Evolutionary conservation across 2,329 filamentous ascomycete genomes (phyloP).

Genomic region (Leptographium flavum): DNA sequence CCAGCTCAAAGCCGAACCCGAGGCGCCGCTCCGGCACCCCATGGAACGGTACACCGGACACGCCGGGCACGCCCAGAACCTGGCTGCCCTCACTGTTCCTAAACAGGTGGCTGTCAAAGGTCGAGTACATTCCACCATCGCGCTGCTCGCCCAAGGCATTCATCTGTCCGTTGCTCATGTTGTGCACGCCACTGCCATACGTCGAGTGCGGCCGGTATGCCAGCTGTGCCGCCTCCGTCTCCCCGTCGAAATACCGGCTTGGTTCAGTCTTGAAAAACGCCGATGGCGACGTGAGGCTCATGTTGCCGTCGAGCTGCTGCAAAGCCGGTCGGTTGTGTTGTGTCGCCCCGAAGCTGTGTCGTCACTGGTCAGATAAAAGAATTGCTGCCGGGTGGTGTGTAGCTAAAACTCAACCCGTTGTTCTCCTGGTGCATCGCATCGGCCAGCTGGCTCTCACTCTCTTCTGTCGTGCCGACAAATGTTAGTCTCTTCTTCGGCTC

Average conservation of each 20-base stretch:
- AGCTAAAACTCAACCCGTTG: constrained; percentile 7
- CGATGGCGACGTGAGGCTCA: constrained; percentile 3
- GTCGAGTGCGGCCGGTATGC: constrained; percentile 3
- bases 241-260: constrained; percentile 5
- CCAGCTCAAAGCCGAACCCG: constrained; percentile 10
- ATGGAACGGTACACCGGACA: no score
- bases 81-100: constrained; percentile 10
- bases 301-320: constrained; percentile 11
- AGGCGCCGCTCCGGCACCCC: constrained; percentile 14
- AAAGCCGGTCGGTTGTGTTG: constrained; percentile 5
- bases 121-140: constrained; percentile 11
- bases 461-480: neutral
- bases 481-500: neutral
- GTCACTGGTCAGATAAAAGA: neutral
- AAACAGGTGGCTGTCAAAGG: constrained; percentile 14
- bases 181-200: constrained; percentile 2
- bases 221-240: constrained; percentile 3
- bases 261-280: constrained; percentile 5
- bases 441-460: constrained; percentile 1
- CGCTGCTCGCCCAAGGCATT: constrained; percentile 5
- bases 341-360: constrained; percentile 5
- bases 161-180: constrained; percentile 2
- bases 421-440: constrained; percentile 4
- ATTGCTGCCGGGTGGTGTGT: neutral
- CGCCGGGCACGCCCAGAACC: constrained; percentile 4